Evolutionary conservation across 164 flowering plant species (phyloP).

Genomic region (Nymphaea thermarum): DNA sequence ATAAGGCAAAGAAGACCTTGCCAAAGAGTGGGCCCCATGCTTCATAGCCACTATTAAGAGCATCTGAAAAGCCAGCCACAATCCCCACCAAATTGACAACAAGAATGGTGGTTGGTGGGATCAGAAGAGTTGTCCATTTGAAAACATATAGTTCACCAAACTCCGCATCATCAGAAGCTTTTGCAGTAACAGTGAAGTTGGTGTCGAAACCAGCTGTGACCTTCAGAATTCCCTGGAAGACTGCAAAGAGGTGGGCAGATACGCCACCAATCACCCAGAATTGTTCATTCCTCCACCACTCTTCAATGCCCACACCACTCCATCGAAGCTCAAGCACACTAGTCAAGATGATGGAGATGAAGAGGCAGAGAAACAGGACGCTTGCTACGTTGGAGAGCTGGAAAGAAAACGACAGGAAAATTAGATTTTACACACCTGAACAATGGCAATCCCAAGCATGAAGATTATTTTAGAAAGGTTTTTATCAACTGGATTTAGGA

Average conservation of each 20-base stretch:
- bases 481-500: background rate
- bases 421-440: background rate
- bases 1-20: slow-evolving; percentile 81
- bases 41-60: slow-evolving; percentile 80
- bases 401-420: slow-evolving; percentile 4
- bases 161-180: slow-evolving; percentile 73
- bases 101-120: slow-evolving; percentile 90
- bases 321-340: slow-evolving; percentile 87
- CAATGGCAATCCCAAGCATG: background rate
- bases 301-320: slow-evolving; percentile 94
- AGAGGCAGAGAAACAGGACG: slow-evolving; percentile 72
- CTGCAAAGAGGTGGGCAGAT: slow-evolving; percentile 96
- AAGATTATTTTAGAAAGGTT: background rate
- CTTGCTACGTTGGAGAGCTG: slow-evolving; percentile 92
- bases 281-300: slow-evolving; percentile 90
- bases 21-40: slow-evolving; percentile 97
- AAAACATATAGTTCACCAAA: slow-evolving; percentile 78
- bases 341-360: slow-evolving; percentile 80
- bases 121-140: slow-evolving; percentile 91
- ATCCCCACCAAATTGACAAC: slow-evolving; percentile 80
- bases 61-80: slow-evolving; percentile 93
- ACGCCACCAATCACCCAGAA: slow-evolving; percentile 99
- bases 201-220: slow-evolving; percentile 89
- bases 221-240: slow-evolving; percentile 88
- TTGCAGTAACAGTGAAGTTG: slow-evolving; percentile 89